These are phyloP conservation scores for Peronospora destructor DNA, from an alignment of 352 stramenopile species.

Conservation along the genomic window DNA sequence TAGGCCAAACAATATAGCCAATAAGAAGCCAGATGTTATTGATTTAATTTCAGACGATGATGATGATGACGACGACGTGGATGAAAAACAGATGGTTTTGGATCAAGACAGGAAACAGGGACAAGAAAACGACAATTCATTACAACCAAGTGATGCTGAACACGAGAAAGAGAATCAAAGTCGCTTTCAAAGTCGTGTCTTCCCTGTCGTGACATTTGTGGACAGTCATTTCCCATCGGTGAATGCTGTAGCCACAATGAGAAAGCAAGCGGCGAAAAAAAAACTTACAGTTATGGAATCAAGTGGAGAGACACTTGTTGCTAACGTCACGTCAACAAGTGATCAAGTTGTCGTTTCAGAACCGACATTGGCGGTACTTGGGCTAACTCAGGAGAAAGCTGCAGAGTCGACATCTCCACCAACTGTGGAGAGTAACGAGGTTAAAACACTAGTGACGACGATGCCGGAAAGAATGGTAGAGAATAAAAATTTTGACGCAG, in stretches of 20 bases:
- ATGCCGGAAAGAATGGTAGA: neutral
- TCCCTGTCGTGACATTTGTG: conserved; percentile 21
- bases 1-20: neutral
- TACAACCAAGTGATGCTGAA: neutral
- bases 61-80: conserved; percentile 10
- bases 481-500: neutral
- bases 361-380: neutral
- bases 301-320: neutral
- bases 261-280: conserved; percentile 9
- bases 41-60: conserved; percentile 26
- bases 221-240: conserved; percentile 34
- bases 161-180: neutral
- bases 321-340: neutral
- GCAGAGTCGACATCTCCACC: conserved; percentile 7
- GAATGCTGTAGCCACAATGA: conserved; percentile 9
- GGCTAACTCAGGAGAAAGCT: neutral
- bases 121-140: neutral
- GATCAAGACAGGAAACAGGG: conserved; percentile 1
- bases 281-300: neutral
- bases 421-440: neutral
- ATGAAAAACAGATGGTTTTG: neutral
- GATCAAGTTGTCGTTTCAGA: neutral
- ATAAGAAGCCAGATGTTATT: conserved; percentile 17
- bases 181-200: conserved; percentile 26
- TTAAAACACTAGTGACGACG: neutral